Evolutionary conservation across 2,329 filamentous ascomycete genomes (phyloP).

Genomic region (Colletotrichum sp.): DNA sequence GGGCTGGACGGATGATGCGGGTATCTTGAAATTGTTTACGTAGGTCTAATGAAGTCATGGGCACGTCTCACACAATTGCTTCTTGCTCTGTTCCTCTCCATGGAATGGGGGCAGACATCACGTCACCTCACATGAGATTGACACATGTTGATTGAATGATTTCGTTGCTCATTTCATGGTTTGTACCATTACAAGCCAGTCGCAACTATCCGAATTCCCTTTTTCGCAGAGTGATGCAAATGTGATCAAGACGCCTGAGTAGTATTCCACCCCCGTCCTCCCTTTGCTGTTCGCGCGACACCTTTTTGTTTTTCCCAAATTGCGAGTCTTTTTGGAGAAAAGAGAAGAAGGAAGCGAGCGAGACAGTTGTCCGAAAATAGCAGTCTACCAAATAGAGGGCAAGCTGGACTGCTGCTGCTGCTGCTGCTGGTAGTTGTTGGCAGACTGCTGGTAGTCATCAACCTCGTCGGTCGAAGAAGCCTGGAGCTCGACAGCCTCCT

Average conservation of each 20-base stretch:
- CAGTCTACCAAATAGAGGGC: background rate
- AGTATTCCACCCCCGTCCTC: conserved; percentile 23
- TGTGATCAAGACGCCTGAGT: conserved; percentile 27
- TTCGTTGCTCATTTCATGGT: conserved; percentile 25
- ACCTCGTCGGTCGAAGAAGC: background rate
- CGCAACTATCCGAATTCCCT: conserved; percentile 24
- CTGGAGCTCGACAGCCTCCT: conserved; percentile 33
- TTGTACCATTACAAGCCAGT: conserved; percentile 26
- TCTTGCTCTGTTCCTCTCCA: background rate
- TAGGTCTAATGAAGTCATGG: background rate
- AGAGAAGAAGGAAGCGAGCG: conserved; percentile 5
- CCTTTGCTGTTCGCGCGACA: conserved; percentile 12
- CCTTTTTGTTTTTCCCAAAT: conserved; percentile 7
- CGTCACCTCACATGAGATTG: background rate
- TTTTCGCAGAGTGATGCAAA: conserved; percentile 26
- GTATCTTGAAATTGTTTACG: background rate
- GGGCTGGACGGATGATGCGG: background rate
- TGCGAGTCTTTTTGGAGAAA: conserved; percentile 1
- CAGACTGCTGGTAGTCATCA: background rate
- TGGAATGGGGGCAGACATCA: background rate
- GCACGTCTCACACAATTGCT: background rate
- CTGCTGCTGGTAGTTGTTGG: background rate
- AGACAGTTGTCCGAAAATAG: background rate
- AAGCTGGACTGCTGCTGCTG: background rate
- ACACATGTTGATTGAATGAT: conserved; percentile 16